Conservation (phyloP, 2,329 filamentous ascomycete genomes). For the Fusarium sp. region DNA sequence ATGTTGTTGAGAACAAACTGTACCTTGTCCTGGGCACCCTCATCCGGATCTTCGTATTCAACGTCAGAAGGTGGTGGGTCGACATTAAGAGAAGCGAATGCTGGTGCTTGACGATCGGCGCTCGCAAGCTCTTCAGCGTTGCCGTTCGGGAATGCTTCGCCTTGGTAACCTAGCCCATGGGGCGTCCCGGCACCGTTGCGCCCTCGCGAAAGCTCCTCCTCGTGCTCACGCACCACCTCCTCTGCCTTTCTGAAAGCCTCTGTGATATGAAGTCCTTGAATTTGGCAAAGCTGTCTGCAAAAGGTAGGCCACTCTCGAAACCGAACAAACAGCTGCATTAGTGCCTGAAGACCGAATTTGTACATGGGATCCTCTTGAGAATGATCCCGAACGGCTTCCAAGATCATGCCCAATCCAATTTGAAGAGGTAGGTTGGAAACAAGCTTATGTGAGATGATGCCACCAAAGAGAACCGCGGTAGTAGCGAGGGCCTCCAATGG, state of each 20-base stretch:
- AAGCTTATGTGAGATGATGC: constrained; percentile 93
- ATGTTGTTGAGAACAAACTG: constrained; percentile 98
- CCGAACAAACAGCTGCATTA: constrained; percentile 86
- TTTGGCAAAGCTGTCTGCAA: constrained; percentile 84
- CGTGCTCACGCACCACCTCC: constrained; percentile 77
- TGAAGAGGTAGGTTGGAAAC: constrained; percentile 91
- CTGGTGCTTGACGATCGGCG: constrained; percentile 70
- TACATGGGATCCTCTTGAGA: constrained; percentile 90
- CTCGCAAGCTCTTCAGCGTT: constrained; percentile 70
- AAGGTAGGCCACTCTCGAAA: constrained; percentile 96
- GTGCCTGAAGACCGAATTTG: constrained; percentile 94
- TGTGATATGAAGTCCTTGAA: constrained; percentile 83
- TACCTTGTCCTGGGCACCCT: constrained; percentile 90
- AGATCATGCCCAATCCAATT: constrained; percentile 94
- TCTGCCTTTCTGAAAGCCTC: constrained; percentile 86
- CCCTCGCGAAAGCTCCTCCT: constrained; percentile 68
- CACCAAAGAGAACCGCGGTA: constrained; percentile 95
- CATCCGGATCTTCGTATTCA: constrained; percentile 82
- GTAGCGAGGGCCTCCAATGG: constrained; percentile 95
- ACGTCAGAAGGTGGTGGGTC: constrained; percentile 73
- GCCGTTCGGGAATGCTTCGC: constrained; percentile 74
- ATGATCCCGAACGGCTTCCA: constrained; percentile 94
- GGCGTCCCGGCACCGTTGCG: constrained; percentile 62
- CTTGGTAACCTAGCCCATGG: constrained; percentile 52
- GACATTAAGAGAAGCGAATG: constrained; percentile 82